Base-by-base conservation (phyloP, 129 eudicot species). In the Chrysanthemum seticuspe region DNA sequence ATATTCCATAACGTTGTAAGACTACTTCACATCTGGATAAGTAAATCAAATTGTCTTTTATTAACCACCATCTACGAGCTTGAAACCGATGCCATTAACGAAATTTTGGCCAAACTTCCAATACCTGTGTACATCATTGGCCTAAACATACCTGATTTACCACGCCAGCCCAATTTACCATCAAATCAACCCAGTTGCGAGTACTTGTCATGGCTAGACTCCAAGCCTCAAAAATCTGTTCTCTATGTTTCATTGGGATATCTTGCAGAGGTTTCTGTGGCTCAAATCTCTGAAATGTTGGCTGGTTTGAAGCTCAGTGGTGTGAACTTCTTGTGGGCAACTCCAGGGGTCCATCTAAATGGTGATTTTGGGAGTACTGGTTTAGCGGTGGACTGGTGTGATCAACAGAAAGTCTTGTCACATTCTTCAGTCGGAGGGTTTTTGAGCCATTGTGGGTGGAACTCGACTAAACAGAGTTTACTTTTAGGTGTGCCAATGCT, bases 231-330 rank as follows among this genome's bases (percentile, higher is more conserved):
- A 16, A 64, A 23, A 21, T 73, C 83, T 3, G 85, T 84, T 0
- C 48, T 87, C 16, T 87, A 87, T 52, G 52, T 84, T 21, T 79
- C 85, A 10, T 21, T 79, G 50, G 92, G 92, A 49, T 84, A 85
- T 74, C 81, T 55, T 63, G 73, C 76, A 3, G 71, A 85, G 6
- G 83, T 74, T 31, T 79, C 87, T 14, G 57, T 70, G 13, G 78
- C 79, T 52, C 85, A 84, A 27, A 74, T 84, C 67, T 82, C 82
- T 13, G 92, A 87, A 71, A 66, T 87, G 13, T 74, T 34, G 1
- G 73, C 44, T 5, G 92, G 89, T 8, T 56, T 87, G 64, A 63
- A 55, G 16, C 74, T 67, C 10, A 80, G 82, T 57, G 76, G 80
- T 1, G 82, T 84, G 56, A 67, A 16, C 3, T 76, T 67, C 60